phyloP scores from a whole-genome alignment of 2,329 filamentous ascomycete species.

The Cyanodermella asteris region DNA sequence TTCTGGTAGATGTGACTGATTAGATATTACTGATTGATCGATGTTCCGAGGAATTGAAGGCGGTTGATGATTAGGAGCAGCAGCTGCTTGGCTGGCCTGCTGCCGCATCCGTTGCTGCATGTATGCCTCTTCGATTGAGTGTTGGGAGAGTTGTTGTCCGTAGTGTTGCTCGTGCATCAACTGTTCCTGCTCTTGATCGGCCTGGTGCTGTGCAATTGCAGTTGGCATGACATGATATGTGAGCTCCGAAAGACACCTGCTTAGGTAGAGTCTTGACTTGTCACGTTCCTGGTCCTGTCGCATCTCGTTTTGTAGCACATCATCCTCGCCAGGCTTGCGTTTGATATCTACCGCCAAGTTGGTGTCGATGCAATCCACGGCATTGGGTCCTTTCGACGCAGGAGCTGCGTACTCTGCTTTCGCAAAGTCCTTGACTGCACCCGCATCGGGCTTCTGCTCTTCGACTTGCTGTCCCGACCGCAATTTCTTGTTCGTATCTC shows the following conservation, averaged over 20 bases:
- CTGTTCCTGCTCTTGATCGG: constrained; percentile 17
- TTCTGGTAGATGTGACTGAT: constrained; percentile 21
- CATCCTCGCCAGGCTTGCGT: too few species aligned
- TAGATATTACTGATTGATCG: constrained; percentile 18
- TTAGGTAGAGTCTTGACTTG: constrained; percentile 39
- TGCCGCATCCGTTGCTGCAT: constrained; percentile 33
- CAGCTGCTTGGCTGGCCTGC: constrained; percentile 22
- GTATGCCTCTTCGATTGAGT: constrained; percentile 36
- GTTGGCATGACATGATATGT: constrained; percentile 46
- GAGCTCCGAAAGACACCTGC: constrained; percentile 45
- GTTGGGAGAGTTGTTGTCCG: constrained; percentile 27
- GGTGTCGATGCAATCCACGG: constrained; percentile 1
- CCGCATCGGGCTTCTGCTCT: constrained; percentile 22
- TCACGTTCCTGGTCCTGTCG: constrained; percentile 37
- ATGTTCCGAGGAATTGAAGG: constrained; percentile 27
- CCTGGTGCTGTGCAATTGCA: constrained; percentile 34
- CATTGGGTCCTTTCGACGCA: background rate
- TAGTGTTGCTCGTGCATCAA: constrained; percentile 21
- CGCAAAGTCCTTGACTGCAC: constrained; percentile 22
- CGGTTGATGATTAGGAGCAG: constrained; percentile 37
- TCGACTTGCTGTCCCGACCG: constrained; percentile 30
- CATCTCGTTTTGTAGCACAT: too few species aligned
- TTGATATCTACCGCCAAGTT: too few species aligned
- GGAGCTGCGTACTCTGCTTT: too few species aligned
- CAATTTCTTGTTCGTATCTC: constrained; percentile 40